Evolutionary conservation across 208 protist genomes (phyloP), one percentile per base, ranked within the genome.

Genomic region (Blechomonas ayalai): DNA sequence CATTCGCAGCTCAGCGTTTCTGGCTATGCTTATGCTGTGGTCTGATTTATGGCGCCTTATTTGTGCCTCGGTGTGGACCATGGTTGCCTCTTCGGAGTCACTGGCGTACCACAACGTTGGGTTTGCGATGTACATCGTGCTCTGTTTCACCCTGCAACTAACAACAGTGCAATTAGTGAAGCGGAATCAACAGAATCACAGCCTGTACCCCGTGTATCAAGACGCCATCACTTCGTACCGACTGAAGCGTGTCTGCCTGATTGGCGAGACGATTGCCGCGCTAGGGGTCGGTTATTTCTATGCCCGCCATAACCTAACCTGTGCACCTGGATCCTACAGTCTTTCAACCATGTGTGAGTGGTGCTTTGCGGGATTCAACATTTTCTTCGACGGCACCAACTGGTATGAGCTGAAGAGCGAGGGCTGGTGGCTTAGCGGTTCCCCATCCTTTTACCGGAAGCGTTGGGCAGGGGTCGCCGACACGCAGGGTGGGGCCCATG

Each of bases 321-420:
- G 81, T 44, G 74, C 69, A 10, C 40, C 65, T 35, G 76, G 73
- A 26, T 69, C 73, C 10, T 83, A 72, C 58, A 86, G 73, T 37
- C 41, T 80, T 15, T 62, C 81, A 0, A 86, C 62, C 20, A 78
- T 90, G 53, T 76, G 60, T 32, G 81, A 90, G 59, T 90, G 81
- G 70, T 15, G 33, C 2, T 84, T 90, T 23, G 73, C 45, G 12
- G 26, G 35, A 16, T 80, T 65, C 58, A 90, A 82, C 56, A 63
- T 90, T 40, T 25, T 50, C 39, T 90, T 60, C 43, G 81, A 90
- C 47, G 68, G 43, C 35, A 73, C 66, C 12, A 44, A 49, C 3
- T 85, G 72, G 65, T 86, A 64, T 41, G 81, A 86, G 32, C 23
- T 84, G 34, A 67, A 73, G 70, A 56, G 67, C 33, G 70, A 75